Evolutionary conservation across 1,139 yeast species (phyloP), one percentile per base, ranked within the genome.

Genomic region (Pichia kudriavzevii): DNA sequence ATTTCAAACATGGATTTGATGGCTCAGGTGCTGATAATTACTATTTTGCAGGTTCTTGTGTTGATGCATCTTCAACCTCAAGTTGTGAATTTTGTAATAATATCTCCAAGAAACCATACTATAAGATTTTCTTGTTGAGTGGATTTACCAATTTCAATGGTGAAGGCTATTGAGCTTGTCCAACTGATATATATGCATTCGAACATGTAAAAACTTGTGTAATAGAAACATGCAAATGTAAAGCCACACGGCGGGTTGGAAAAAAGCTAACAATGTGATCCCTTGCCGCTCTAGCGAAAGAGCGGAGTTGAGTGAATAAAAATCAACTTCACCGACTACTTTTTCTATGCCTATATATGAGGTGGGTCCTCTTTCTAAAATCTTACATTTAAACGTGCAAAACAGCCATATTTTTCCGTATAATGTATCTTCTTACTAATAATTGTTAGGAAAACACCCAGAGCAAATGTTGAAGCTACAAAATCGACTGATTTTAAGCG

Each of bases 51-150:
- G 91, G 91, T 2, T 73, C 82, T 2, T 79, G 91, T 57, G 79
- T 79, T 39, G 91, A 79, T 53, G 91, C 88, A 16, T 67, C 88
- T 35, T 60, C 80, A 34, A 79, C 91, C 0, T 72, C 80, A 36
- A 83, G 87, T 1, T 80, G 88, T 83, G 80, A 79, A 48, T 81
- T 83, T 68, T 79, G 85, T 35, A 79, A 80, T 50, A 67, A 68
- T 40, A 73, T 79, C 30, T 59, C 75, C 21, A 77, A 77, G 51
- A 79, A 78, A 50, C 64, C 67, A 8, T 79, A 78, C 51, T 75
- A 71, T 49, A 76, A 74, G 49, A 62, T 75, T 30, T 79, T 79
- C 52, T 50, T 79, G 35, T 56, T 80, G 32, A 63, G 79, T n/a
- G 84, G 85, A 0, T 80, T 80, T 49, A 67, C 75, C 13, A 85